A percentile compares a stretch with the other conserved stretches of the same genome.
These are phyloP conservation scores for Lasiosphaeris hirsuta DNA, from an alignment of 495 filamentous ascomycete species.

Conservation along the genomic window DNA sequence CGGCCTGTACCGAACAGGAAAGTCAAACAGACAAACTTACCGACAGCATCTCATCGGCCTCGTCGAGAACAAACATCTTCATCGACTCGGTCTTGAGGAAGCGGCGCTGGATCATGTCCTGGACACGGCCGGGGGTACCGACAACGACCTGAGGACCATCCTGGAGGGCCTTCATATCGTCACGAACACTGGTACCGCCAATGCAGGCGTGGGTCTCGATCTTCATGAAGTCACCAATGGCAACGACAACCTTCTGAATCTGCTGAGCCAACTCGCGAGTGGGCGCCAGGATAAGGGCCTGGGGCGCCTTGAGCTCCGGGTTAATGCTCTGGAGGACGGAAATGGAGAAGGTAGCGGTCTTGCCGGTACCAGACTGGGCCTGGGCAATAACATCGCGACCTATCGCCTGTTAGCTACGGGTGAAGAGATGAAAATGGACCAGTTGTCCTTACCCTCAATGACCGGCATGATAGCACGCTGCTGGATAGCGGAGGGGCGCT, in stretches of 20 bases:
- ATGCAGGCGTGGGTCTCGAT: constrained; percentile 99
- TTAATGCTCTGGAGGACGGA: constrained; percentile 94
- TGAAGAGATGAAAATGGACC: constrained; percentile 3
- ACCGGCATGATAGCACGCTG: constrained; percentile 99
- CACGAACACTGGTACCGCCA: constrained; percentile 93
- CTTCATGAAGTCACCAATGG: constrained; percentile 99
- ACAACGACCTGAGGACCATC: constrained; percentile 97
- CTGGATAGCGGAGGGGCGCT: constrained; percentile 98
- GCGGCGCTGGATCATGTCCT: constrained; percentile 98
- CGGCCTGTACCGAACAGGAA: neutral
- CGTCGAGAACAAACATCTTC: constrained; percentile 99
- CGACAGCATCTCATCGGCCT: constrained; percentile 89
- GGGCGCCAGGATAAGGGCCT: constrained; percentile 94
- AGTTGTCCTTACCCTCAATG: constrained; percentile 86
- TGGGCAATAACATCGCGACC: constrained; percentile 98
- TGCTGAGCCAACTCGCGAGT: constrained; percentile 97
- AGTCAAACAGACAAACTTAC: constrained; percentile 48
- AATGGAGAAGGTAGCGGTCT: constrained; percentile 98
- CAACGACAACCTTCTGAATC: constrained; percentile 97
- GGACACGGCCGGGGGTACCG: constrained; percentile 91
- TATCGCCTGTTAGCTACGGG: constrained; percentile 38
- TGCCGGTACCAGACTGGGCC: constrained; percentile 97
- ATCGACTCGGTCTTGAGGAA: constrained; percentile 90
- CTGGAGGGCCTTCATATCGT: constrained; percentile 95
- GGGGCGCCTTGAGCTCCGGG: constrained; percentile 76